Conservation (phyloP, 2,329 filamentous ascomycete species). For the Ophiosphaerella herpotricha region DNA sequence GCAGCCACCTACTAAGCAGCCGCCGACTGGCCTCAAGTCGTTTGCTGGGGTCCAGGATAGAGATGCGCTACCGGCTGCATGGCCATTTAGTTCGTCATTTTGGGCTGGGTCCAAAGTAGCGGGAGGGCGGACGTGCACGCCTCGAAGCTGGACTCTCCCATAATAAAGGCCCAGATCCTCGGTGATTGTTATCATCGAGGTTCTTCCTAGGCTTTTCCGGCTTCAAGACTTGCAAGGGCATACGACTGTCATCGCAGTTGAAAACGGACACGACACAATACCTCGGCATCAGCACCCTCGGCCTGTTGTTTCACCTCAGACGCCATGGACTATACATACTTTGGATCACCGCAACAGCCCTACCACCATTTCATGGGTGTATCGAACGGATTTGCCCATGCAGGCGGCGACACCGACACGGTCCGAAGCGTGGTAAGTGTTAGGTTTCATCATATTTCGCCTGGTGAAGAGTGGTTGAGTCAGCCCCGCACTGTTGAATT, state of each 20-base stretch:
- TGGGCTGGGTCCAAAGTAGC: conserved; percentile 10
- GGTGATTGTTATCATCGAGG: conserved; percentile 10
- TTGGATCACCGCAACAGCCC: conserved; percentile 50
- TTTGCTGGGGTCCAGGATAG: conserved; percentile 14
- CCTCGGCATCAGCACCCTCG: not conserved
- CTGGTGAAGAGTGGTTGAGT: not conserved
- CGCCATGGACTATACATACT: conserved; percentile 64
- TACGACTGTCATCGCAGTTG: not conserved
- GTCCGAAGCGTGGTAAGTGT: conserved; percentile 41
- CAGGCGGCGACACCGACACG: conserved; percentile 45
- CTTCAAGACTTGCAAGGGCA: not conserved
- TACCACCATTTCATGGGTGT: conserved; percentile 55
- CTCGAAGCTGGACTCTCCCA: conserved; percentile 13
- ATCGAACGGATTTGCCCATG: conserved; percentile 37
- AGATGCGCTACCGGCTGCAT: conserved; percentile 16
- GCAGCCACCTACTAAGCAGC: conserved; percentile 10
- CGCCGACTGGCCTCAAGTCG: conserved; percentile 2
- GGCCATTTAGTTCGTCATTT: conserved; percentile 6
- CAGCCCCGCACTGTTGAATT: conserved; percentile 11
- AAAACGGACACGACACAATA: not conserved
- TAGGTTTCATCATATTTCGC: not conserved
- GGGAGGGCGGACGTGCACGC: conserved; percentile 18
- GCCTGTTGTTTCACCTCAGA: not conserved
- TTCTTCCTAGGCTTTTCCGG: not conserved
- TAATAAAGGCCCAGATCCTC: conserved; percentile 21